These are phyloP conservation scores for Malus hybrid DNA, from an alignment of 331 rosid genomes.

Conservation along the genomic window DNA sequence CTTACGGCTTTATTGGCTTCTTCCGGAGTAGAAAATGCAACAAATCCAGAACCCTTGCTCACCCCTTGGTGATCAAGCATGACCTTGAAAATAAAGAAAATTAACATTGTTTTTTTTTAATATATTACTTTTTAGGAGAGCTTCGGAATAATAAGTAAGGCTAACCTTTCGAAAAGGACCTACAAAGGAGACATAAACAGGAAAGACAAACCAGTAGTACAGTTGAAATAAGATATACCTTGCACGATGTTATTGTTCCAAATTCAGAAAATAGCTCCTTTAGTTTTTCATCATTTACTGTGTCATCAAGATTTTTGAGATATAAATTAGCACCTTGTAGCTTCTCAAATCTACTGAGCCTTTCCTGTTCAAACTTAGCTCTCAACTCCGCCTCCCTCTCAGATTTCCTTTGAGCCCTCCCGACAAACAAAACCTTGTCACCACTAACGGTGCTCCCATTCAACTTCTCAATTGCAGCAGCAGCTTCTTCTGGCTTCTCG, in stretches of 20 bases:
- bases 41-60: slow-evolving; percentile 84
- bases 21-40: slow-evolving; percentile 72
- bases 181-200: background rate
- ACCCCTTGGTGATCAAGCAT: slow-evolving; percentile 62
- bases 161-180: background rate
- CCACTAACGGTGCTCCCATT: slow-evolving; percentile 50
- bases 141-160: background rate
- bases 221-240: slow-evolving; percentile 37
- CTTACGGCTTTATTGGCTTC: slow-evolving; percentile 82
- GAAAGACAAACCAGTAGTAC: background rate
- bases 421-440: slow-evolving; percentile 60
- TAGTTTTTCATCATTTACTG: slow-evolving; percentile 57
- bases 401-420: slow-evolving; percentile 67
- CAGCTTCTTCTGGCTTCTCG: slow-evolving; percentile 43
- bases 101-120: background rate
- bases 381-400: slow-evolving; percentile 74
- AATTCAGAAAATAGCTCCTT: slow-evolving; percentile 74
- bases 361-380: slow-evolving; percentile 68
- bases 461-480: slow-evolving; percentile 55
- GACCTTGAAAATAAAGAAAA: slow-evolving; percentile 29
- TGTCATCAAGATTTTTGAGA: slow-evolving; percentile 78
- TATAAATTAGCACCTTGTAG: slow-evolving; percentile 80
- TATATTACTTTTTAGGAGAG: background rate
- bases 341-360: slow-evolving; percentile 63
- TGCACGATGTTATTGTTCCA: slow-evolving; percentile 78